phyloP scores from a whole-genome alignment of 1,284 basidiomycete species.

The Trichosporon inkin region DNA sequence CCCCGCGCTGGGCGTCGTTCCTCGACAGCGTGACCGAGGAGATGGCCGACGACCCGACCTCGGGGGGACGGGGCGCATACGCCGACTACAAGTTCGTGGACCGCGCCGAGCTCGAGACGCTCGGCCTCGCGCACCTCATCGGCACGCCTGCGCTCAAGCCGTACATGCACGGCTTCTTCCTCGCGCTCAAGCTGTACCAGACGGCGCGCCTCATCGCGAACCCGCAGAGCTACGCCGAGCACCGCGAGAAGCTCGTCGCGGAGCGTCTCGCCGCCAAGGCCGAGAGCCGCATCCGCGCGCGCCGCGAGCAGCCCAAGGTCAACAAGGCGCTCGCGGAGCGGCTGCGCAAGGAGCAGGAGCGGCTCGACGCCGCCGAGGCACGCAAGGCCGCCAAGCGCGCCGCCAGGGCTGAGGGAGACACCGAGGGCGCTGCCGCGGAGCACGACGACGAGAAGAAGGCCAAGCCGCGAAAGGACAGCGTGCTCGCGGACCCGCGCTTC shows the following conservation, averaged over 20 bases:
- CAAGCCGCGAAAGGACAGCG: slow-evolving; percentile 51
- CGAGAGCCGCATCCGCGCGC: slow-evolving; percentile 82
- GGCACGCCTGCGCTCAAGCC: slow-evolving; percentile 94
- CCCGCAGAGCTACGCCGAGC: slow-evolving; percentile 91
- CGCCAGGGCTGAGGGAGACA: slow-evolving; percentile 28
- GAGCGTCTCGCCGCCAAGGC: slow-evolving; percentile 90
- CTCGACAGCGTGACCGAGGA: slow-evolving; percentile 97
- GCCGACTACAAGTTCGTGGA: slow-evolving; percentile 98
- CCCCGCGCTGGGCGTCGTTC: slow-evolving; percentile 95
- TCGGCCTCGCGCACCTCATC: slow-evolving; percentile 88
- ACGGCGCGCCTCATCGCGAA: slow-evolving; percentile 92
- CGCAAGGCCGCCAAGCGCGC: slow-evolving; percentile 54
- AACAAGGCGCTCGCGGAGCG: slow-evolving; percentile 90
- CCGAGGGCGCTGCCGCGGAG: slow-evolving; percentile 44
- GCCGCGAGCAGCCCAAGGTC: slow-evolving; percentile 67
- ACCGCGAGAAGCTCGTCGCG: slow-evolving; percentile 79
- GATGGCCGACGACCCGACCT: slow-evolving; percentile 72
- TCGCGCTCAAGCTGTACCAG: slow-evolving; percentile 92
- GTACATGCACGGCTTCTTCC: slow-evolving; percentile 99
- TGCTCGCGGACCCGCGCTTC: slow-evolving; percentile 87
- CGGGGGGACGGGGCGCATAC: slow-evolving; percentile 59
- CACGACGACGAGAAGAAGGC: slow-evolving; percentile 45
- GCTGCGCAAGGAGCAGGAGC: slow-evolving; percentile 69
- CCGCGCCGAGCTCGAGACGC: slow-evolving; percentile 72
- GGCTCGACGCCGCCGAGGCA: slow-evolving; percentile 61